Percentiles rank a stretch among this genome's conserved stretches.
Evolutionary conservation across 257 asterid species (phyloP).

Genomic region (Solanum ahanhuiri): DNA sequence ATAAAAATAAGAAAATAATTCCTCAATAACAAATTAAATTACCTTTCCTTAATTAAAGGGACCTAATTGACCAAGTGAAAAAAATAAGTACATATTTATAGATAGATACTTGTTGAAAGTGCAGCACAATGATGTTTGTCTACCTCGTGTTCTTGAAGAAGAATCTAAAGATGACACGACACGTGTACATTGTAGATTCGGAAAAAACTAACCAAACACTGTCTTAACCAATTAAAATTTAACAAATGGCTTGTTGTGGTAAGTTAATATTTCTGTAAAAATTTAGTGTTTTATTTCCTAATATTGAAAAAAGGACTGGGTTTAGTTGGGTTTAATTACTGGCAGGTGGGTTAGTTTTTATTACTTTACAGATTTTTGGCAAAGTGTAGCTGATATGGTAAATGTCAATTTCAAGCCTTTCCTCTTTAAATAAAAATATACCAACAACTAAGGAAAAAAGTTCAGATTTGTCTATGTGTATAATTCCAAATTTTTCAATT

Average conservation of each 20-base stretch:
- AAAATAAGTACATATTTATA: not conserved
- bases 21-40: not conserved
- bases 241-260: not conserved
- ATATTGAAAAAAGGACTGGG: not conserved
- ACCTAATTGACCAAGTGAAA: constrained; percentile 7
- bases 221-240: not conserved
- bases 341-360: not conserved
- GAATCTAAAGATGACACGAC: constrained; percentile 16
- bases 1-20: not conserved
- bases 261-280: not conserved
- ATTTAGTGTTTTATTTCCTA: not conserved
- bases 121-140: not conserved
- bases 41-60: constrained; percentile 9
- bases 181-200: constrained; percentile 10
- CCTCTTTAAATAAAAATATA: not conserved
- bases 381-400: not conserved
- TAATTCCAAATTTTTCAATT: not conserved
- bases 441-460: not conserved
- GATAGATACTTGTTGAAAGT: not conserved
- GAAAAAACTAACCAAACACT: not conserved
- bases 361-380: not conserved
- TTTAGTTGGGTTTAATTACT: not conserved
- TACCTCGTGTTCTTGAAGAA: constrained; percentile 7
- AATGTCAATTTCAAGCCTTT: not conserved
- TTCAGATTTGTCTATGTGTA: not conserved